Base-by-base conservation (phyloP, 495 filamentous ascomycete species). In the Xylaria longipes region DNA sequence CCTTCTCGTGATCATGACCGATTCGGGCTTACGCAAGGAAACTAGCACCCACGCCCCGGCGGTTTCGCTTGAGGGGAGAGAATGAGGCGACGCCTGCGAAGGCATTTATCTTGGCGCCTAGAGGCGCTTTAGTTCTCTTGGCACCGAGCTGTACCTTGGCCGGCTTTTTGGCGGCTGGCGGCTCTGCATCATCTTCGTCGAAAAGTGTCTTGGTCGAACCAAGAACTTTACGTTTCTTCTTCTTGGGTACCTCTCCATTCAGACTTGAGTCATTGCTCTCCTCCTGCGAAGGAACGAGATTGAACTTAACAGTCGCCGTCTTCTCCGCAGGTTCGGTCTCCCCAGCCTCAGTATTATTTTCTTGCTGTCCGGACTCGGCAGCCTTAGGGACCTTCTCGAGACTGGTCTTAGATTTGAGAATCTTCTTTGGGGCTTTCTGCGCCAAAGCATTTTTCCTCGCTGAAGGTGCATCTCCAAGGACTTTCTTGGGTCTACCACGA, bases 31-130 rank as follows among this genome's bases (percentile, higher is more conserved):
- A 88, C 62, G 78, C 85, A 69, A 88, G 77, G 71, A 88, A 87
- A 71, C 86, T 88, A 74, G 86, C 85, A 50, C 83, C 82, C 17
- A 85, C 82, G 60, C 82, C 82, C 78, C 87, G 91, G 74, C 88
- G 89, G 73, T 96, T 91, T 81, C 87, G 89, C 83, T 97, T 97
- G 68, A 97, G 80, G 7, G 94, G 94, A 46, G 91, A 93, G 79
- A 97, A 97, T 33, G 83, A 81, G 15, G 71, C n/a, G 65, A 82
- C 77, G 70, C 87, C 81, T 6, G 77, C 79, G 68, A 80, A 82
- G 1, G 82, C 78, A 43, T 77, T 84, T 63, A 76, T 81, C 62
- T 77, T 74, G 22, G 74, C 80, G 25, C 77, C 82, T 54, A 80
- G 62, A 27, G 56, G 67, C 9, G 73, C 72, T 65, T 75, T 82